A percentile compares a stretch with the other conserved stretches of the same genome.
These are phyloP conservation scores for Myriosclerotinia scirpicola DNA, from an alignment of 2,329 filamentous ascomycete species.

Conservation along the genomic window DNA sequence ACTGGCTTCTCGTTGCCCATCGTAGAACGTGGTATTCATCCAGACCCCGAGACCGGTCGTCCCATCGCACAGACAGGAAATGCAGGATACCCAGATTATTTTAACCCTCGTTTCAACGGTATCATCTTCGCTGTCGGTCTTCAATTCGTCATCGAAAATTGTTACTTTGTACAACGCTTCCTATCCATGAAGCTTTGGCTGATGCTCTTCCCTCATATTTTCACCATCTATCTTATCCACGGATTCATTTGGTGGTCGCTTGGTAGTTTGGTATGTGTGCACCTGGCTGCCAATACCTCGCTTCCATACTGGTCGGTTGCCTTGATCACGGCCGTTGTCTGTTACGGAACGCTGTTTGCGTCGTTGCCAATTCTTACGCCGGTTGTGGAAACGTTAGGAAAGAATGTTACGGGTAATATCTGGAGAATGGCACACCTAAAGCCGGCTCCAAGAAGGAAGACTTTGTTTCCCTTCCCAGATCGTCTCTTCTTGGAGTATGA, in stretches of 20 bases:
- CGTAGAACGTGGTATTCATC: slow-evolving; percentile 47
- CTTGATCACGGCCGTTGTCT: slow-evolving; percentile 15
- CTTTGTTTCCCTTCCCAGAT: slow-evolving; percentile 27
- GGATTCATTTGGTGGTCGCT: slow-evolving; percentile 42
- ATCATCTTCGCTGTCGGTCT: slow-evolving; percentile 43
- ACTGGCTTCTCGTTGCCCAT: slow-evolving; percentile 32
- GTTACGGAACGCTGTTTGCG: slow-evolving; percentile 14
- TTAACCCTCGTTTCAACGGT: slow-evolving; percentile 45
- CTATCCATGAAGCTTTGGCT: slow-evolving; percentile 45
- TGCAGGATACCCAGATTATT: slow-evolving; percentile 47
- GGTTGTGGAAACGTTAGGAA: slow-evolving; percentile 33
- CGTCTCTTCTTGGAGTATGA: slow-evolving; percentile 20
- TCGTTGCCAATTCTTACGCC: slow-evolving; percentile 34
- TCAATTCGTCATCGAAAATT: slow-evolving; percentile 43
- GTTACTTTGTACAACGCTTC: slow-evolving; percentile 44
- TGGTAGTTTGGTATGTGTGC: slow-evolving; percentile 34
- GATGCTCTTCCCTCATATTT: slow-evolving; percentile 49
- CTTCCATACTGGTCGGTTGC: slow-evolving; percentile 33
- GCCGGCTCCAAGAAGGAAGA: slow-evolving; percentile 24
- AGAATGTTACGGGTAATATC: slow-evolving; percentile 28
- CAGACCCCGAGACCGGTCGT: slow-evolving; percentile 43
- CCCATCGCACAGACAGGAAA: slow-evolving; percentile 41
- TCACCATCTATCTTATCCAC: slow-evolving; percentile 51
- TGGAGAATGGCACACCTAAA: slow-evolving; percentile 26
- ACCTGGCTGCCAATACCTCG: slow-evolving; percentile 27